Base-by-base conservation (phyloP, 1,139 yeast species). In the Lodderomyces metapsilosis region DNA sequence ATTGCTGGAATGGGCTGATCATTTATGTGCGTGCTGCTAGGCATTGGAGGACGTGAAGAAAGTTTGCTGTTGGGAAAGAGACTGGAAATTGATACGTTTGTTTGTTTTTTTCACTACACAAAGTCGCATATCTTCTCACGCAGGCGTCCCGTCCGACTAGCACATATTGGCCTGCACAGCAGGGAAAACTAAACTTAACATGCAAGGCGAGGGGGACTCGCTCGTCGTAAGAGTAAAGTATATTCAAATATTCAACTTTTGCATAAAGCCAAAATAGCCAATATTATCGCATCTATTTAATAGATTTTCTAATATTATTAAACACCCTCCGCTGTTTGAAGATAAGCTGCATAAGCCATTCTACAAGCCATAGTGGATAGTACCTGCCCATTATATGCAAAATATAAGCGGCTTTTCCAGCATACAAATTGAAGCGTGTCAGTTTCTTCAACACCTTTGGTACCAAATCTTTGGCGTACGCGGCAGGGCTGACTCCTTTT, bases 1-100 rank as follows among this genome's bases (percentile, higher is more conserved):
- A 72, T 72, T 36, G 76, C 77, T 12, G 77, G 76, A 24, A 71
- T 64, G 2, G 52, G 52, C 10, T 51, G 47, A 5, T 52, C 46
- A 30, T 40, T 28, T 13, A 15, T 34, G 20, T 34, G 28, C 30
- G 18, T 16, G 32, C 15, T 17, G 36, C 12, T 22, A 11, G 40
- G 13, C 23, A 36, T 36, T 20, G 5, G 25, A 12, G 16, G 25
- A 5, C 9, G 5, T 20, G 5, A 16, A 12, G 16, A 16, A 9
- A 30, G 20, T 7, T 10, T 13, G 34, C 12, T 16, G 34, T 10
- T 30, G 18, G 11, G 12, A 4, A 16, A 27, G 13, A 15, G 18
- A 30, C n/a, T n/a, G n/a, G n/a, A n/a, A n/a, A n/a, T n/a, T n/a
- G n/a, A n/a, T n/a, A n/a, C n/a, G n/a, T 9, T 30, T 30, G 15